Percentiles rank a stretch among this genome's conserved stretches.
These are phyloP conservation scores for Pelargonium cotyledonis DNA, from an alignment of 441 rosid genomes.

Conservation along the genomic window DNA sequence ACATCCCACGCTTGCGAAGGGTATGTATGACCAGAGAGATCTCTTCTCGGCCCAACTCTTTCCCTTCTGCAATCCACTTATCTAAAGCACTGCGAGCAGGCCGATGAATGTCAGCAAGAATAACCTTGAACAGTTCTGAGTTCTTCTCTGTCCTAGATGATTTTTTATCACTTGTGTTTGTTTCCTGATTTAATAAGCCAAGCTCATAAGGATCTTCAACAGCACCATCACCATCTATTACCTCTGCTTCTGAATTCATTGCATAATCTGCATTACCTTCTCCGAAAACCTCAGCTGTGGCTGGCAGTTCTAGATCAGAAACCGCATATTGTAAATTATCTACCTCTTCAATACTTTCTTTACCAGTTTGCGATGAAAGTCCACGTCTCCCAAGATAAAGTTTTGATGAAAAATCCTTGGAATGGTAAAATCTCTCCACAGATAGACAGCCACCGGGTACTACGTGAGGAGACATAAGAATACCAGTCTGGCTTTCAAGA, in stretches of 20 bases:
- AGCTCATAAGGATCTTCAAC: slow-evolving; percentile 28
- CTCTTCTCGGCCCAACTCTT: slow-evolving; percentile 35
- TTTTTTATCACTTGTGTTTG: slow-evolving; percentile 18
- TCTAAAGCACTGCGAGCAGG: slow-evolving; percentile 42
- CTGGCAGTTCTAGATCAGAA: slow-evolving; percentile 61
- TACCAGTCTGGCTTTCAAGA: slow-evolving; percentile 19
- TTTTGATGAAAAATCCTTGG: slow-evolving; percentile 23
- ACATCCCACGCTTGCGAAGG: slow-evolving; percentile 68
- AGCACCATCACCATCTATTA: slow-evolving; percentile 31
- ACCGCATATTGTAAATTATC: slow-evolving; percentile 60
- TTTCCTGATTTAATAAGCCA: slow-evolving; percentile 30
- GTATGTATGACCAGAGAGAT: slow-evolving; percentile 33
- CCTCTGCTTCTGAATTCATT: slow-evolving; percentile 42
- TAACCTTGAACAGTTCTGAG: slow-evolving; percentile 46
- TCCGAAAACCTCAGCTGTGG: slow-evolving; percentile 18
- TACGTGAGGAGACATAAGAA: slow-evolving; percentile 21
- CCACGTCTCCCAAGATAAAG: slow-evolving; percentile 26
- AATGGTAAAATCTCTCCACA: slow-evolving; percentile 33
- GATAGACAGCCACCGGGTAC: slow-evolving; percentile 20
- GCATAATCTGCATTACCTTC: slow-evolving; percentile 25
- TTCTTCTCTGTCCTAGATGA: slow-evolving; percentile 19
- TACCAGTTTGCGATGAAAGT: slow-evolving; percentile 57
- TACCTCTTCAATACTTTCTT: slow-evolving; percentile 28
- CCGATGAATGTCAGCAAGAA: slow-evolving; percentile 35
- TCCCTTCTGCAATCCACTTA: slow-evolving; percentile 68